Conservation (phyloP, 768 basidiomycete species). For the Phallus indusiatus region DNA sequence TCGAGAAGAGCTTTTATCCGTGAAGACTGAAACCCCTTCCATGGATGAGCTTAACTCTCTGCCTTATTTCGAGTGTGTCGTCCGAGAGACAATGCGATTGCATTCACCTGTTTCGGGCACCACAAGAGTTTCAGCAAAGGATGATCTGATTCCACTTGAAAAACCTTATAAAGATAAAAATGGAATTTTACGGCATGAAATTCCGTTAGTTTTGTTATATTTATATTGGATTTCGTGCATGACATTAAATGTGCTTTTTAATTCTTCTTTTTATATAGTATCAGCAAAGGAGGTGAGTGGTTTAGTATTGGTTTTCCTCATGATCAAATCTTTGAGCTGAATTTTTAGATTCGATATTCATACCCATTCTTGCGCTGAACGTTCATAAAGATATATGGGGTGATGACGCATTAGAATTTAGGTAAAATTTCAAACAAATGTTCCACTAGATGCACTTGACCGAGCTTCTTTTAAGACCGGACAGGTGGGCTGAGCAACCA, state of each 20-base stretch:
- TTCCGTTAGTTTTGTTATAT: slow-evolving; percentile 13
- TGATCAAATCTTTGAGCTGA: neutral
- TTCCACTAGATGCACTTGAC: neutral
- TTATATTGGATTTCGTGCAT: slow-evolving; percentile 17
- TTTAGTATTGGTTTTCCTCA: neutral
- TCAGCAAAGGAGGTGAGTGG: neutral
- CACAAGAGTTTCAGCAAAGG: slow-evolving; percentile 35
- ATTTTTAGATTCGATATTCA: slow-evolving; percentile 19
- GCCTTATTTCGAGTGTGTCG: slow-evolving; percentile 57
- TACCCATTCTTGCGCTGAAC: slow-evolving; percentile 49
- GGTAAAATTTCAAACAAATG: slow-evolving; percentile 23
- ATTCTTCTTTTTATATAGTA: neutral
- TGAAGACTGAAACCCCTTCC: slow-evolving; percentile 46
- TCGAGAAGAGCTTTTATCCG: slow-evolving; percentile 43
- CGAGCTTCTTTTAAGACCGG: slow-evolving; percentile 35
- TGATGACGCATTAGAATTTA: slow-evolving; percentile 50
- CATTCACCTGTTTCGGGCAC: slow-evolving; percentile 41
- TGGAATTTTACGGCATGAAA: slow-evolving; percentile 29
- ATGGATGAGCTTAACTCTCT: slow-evolving; percentile 63
- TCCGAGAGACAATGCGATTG: slow-evolving; percentile 50
- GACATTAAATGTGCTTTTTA: neutral
- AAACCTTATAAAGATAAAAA: slow-evolving; percentile 35
- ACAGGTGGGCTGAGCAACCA: slow-evolving; percentile 48
- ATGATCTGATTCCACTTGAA: slow-evolving; percentile 44
- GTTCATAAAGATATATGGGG: slow-evolving; percentile 50